Conservation (phyloP, 225 moss, liverwort and hornwort genomes). For the Thuidium tamariscinum region DNA sequence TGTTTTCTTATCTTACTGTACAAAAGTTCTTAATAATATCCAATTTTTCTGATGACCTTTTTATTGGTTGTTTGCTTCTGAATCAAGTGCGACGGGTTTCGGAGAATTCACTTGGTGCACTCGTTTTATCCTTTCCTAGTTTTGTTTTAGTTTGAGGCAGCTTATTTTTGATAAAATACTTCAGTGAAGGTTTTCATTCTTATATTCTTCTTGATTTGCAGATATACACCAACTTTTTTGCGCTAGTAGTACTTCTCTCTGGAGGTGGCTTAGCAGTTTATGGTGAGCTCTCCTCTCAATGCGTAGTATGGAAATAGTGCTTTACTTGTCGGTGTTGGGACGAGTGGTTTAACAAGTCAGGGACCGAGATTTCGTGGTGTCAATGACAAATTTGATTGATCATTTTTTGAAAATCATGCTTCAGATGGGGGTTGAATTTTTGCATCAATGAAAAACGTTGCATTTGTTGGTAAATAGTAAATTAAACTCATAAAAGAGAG, state of each 20-base stretch:
- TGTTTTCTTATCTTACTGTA: background rate
- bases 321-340: background rate
- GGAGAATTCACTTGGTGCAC: background rate
- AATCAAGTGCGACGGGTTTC: background rate
- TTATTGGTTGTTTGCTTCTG: background rate
- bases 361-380: background rate
- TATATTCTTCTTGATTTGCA: slow-evolving; percentile 6
- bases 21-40: background rate
- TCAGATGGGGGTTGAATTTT: background rate
- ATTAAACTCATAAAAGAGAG: background rate
- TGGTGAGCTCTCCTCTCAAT: slow-evolving; percentile 25
- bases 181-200: background rate
- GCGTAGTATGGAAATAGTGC: background rate
- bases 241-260: slow-evolving; percentile 48
- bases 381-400: background rate
- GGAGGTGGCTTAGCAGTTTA: slow-evolving; percentile 77
- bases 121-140: too few relatives aligned
- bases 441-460: background rate
- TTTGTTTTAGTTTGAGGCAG: background rate
- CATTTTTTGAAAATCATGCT: background rate
- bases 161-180: background rate
- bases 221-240: slow-evolving; percentile 76
- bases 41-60: background rate
- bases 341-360: background rate
- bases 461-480: background rate